Evolutionary conservation across 257 asterid species (phyloP).

Genomic region (Jacaranda copaia): DNA sequence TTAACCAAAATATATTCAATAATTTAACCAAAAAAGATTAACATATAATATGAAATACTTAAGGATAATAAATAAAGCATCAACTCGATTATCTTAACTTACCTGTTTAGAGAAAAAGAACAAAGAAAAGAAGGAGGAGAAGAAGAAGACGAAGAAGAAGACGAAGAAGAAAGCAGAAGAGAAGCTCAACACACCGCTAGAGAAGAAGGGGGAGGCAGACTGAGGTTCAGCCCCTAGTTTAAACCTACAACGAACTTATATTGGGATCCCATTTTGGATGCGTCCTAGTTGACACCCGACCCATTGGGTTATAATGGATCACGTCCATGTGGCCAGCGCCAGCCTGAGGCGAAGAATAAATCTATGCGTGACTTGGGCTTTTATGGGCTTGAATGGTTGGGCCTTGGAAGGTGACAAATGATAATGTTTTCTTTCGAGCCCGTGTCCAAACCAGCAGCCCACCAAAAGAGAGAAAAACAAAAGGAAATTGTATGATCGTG

Average conservation of each 20-base stretch:
- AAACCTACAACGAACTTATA: conserved; percentile 33
- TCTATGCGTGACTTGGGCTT: not conserved
- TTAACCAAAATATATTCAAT: not conserved
- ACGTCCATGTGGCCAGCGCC: not conserved
- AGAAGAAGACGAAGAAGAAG: not conserved
- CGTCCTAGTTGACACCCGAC: conserved; percentile 13
- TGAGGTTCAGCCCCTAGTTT: conserved; percentile 30
- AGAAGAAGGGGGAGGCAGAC: conserved; percentile 34
- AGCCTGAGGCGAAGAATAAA: not conserved
- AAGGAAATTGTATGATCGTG: not conserved
- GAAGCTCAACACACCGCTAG: not conserved
- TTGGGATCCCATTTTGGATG: not conserved
- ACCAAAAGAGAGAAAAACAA: not conserved
- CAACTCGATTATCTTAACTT: not conserved
- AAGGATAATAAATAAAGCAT: not conserved
- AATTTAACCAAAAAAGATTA: not conserved
- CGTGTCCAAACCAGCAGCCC: not conserved
- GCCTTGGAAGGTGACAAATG: too few relatives aligned
- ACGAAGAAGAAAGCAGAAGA: not conserved
- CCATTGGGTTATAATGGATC: not conserved
- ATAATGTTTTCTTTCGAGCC: too few relatives aligned
- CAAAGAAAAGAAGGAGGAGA: not conserved
- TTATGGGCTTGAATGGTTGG: too few relatives aligned
- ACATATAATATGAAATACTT: not conserved
- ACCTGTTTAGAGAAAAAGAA: not conserved